These are phyloP conservation scores for Elsinoe batatas DNA, from an alignment of 2,329 filamentous ascomycete species.

Conservation along the genomic window DNA sequence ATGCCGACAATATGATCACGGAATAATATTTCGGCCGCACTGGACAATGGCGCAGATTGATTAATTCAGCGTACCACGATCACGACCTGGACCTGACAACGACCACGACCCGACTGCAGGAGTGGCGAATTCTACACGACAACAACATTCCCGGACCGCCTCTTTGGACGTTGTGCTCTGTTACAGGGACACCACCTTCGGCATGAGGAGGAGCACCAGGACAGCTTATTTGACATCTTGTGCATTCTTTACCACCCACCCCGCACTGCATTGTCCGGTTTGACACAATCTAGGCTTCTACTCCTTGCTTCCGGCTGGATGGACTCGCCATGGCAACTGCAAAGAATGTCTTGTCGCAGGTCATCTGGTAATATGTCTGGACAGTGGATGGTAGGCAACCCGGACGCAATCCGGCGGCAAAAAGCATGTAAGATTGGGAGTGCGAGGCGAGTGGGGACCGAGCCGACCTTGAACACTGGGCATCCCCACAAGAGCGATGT, in stretches of 20 bases:
- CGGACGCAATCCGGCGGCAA: slow-evolving; percentile 1
- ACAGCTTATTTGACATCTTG: not conserved
- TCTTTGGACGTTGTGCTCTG: slow-evolving; percentile 1
- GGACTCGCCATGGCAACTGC: slow-evolving; percentile 3
- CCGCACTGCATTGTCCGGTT: not conserved
- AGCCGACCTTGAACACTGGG: not conserved
- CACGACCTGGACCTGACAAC: slow-evolving; percentile 6
- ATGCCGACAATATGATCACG: not conserved
- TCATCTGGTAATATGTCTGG: not conserved
- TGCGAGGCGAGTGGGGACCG: not conserved
- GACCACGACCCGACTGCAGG: slow-evolving; percentile 3
- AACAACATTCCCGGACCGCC: slow-evolving; percentile 8
- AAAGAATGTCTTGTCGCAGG: not conserved
- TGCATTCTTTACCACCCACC: slow-evolving; percentile 1
- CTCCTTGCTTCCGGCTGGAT: not conserved
- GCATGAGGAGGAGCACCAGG: not conserved
- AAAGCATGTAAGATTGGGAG: slow-evolving; percentile 4
- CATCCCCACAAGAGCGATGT: not conserved
- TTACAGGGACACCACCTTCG: slow-evolving; percentile 3
- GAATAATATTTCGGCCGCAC: not conserved
- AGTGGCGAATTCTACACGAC: not conserved
- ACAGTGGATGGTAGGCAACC: not conserved
- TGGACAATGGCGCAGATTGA: slow-evolving; percentile 3
- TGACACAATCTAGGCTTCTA: not conserved
- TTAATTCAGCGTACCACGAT: slow-evolving; percentile 4